Base-by-base conservation (phyloP, 2,329 filamentous ascomycete species). In the Aspergillus fischeri region DNA sequence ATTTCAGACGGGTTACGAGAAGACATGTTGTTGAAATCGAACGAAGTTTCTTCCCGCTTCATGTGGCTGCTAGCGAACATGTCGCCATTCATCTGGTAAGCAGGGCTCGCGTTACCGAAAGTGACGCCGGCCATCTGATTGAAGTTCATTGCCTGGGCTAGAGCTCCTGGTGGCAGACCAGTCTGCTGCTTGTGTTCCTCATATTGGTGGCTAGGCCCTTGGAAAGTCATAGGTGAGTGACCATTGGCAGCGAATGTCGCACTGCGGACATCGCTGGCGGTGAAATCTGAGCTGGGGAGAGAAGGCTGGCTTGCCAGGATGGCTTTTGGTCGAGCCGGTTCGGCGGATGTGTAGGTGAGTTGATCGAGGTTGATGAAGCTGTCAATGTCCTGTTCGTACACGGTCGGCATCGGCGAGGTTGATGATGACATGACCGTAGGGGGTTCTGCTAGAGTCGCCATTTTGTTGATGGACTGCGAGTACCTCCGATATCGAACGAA, bases 141-240 rank as follows among this genome's bases (percentile, higher is more conserved):
- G 67, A 94, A 84, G 38, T 90, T 89, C 70, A 94, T 84, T 11
- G 92, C 89, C 74, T 85, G 90, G 45, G 88, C 86, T 61, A 94
- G 80, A 53, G 91, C 92, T 60, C 92, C 92, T 1, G 91, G 88
- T 0, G 94, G 91, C 29, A 97, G 86, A 62, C 92, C 92, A 3
- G 94, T 97, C 79, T 97, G 92, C 73, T 99, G 94, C 78, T 91
- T 90, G 80, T 97, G 95, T 70, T 91, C 86, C 69, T 92, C 90
- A 80, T 97, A 97, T 76, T 96, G 91, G 78, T 97, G 92, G 75
- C 91, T 96, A 8, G 94, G 93, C 38, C 86, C 90, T 50, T 86
- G 86, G 69, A 92, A 84, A 21, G 82, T 77, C 63, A 82, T 82
- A 60, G 87, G 83, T 27, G 71, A 73, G 56, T 75, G 73, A 60